Percentiles rank a stretch among this genome's conserved stretches.
phyloP scores from a whole-genome alignment of 2,329 filamentous ascomycete genomes.

The Talaromyces amestolkiae region DNA sequence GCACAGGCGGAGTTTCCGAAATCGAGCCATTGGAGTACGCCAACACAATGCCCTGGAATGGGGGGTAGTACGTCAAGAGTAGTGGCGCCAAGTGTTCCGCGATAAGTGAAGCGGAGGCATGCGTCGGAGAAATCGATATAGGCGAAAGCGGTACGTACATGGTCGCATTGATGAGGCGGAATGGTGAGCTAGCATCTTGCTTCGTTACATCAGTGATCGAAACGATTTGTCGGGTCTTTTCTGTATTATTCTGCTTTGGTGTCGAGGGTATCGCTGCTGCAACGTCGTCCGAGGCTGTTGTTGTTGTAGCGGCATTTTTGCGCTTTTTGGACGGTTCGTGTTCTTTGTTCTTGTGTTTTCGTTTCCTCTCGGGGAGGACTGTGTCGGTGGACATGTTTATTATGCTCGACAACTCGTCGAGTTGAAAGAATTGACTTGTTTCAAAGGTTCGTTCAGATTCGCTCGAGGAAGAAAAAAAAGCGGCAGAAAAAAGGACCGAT shows the following conservation, averaged over 20 bases:
- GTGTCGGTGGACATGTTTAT: slow-evolving; percentile 37
- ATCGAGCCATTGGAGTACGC: slow-evolving; percentile 51
- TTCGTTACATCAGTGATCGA: slow-evolving; percentile 19
- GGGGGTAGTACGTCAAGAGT: slow-evolving; percentile 62
- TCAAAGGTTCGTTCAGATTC: background rate
- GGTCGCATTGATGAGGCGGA: slow-evolving; percentile 75
- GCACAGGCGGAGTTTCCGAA: slow-evolving; percentile 39
- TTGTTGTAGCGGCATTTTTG: slow-evolving; percentile 26
- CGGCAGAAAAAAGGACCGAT: slow-evolving; percentile 13
- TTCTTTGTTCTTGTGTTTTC: slow-evolving; percentile 49
- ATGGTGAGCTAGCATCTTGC: slow-evolving; percentile 60
- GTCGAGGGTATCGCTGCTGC: background rate
- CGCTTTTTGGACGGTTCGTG: slow-evolving; percentile 44
- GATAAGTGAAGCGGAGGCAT: slow-evolving; percentile 57
- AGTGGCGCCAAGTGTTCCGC: slow-evolving; percentile 62
- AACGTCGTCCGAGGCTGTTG: background rate
- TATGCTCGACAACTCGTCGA: slow-evolving; percentile 19
- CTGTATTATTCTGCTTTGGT: slow-evolving; percentile 3
- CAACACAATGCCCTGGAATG: slow-evolving; percentile 57
- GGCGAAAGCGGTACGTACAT: slow-evolving; percentile 64
- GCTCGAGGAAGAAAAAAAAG: slow-evolving; percentile 7
- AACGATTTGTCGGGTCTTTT: slow-evolving; percentile 22
- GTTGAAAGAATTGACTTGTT: background rate
- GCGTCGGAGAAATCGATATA: slow-evolving; percentile 51
- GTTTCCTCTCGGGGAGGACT: slow-evolving; percentile 37